Base-by-base conservation (phyloP, 176 grass and related monocot species). In the Zizania latifolia region DNA sequence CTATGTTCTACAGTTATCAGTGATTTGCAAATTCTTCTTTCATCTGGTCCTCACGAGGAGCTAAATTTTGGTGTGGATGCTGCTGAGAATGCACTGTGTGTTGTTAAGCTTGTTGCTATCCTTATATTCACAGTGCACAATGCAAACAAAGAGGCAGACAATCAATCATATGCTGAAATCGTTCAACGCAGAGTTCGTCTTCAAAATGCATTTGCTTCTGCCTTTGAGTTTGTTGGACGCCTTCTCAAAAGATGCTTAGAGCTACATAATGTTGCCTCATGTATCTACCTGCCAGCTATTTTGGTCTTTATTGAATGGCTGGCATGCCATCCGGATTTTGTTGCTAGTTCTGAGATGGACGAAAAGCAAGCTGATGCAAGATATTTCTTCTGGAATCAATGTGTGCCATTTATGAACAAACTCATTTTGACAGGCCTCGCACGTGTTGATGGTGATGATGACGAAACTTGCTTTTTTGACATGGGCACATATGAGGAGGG, bases 111-210 rank as follows among this genome's bases (percentile, higher is more conserved):
- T 48, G 72, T 86, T 56, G 72, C 86, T 14, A 97, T 93, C 78
- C 81, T 93, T 51, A 93, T 97, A 82, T 93, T 93, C 88, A 93
- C 94, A 22, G 90, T 97, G 35, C 94, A 97, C 59, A 91, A 93
- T 77, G 90, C 89, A 38, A 91, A 91, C 43, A 90, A 85, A 69
- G 88, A 89, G 31, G 54, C 86, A 1, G 88, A 91, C 76, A 86
- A 71, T 37, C 88, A 91, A 50, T 93, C 94, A 9, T 91, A 91
- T 88, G 88, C 83, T 72, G 90, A 88, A 84, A 88, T 91, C 67
- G 82, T 93, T 50, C 94, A 97, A 74, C 73, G 70, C 34, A 93
- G 79, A 19, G 90, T 97, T 50, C 73, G 93, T 7, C 81, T 97
- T 81, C 88, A 93, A 78, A 83, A 90, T 72, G 94, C 90, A 32